Evolutionary conservation across 148 eudicot species (phyloP).

Genomic region (Amaranthus hypochondriacus): DNA sequence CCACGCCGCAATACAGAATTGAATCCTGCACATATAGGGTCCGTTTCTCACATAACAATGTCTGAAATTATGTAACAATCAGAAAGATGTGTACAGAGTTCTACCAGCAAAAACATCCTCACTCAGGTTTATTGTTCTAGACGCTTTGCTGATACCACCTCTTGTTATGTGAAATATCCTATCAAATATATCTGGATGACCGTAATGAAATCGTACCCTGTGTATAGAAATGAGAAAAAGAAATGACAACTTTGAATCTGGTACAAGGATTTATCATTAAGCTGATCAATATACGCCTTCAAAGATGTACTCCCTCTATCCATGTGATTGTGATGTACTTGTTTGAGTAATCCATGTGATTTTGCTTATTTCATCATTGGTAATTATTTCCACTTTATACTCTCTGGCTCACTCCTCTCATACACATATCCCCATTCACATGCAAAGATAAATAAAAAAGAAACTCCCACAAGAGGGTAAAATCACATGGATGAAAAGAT

Average conservation of each 20-base stretch:
- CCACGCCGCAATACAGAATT: slow-evolving; percentile 82
- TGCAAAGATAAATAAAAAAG: no score
- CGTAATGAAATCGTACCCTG: slow-evolving; percentile 98
- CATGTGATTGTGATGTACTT: not conserved
- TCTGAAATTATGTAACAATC: slow-evolving; percentile 3
- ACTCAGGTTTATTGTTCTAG: slow-evolving; percentile 86
- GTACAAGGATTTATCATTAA: not conserved
- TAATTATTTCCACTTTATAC: no score
- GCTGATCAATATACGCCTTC: not conserved
- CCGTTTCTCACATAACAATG: slow-evolving; percentile 2
- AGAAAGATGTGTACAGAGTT: slow-evolving; percentile 6
- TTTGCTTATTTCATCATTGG: no score
- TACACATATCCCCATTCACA: no score
- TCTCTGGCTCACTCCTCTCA: no score
- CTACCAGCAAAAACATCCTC: slow-evolving; percentile 97
- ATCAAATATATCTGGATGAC: slow-evolving; percentile 97
- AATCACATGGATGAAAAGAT: not conserved
- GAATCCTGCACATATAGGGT: slow-evolving; percentile 46
- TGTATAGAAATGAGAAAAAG: slow-evolving; percentile 3
- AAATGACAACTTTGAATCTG: not conserved
- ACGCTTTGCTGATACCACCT: slow-evolving; percentile 98
- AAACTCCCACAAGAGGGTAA: no score
- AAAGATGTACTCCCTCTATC: not conserved
- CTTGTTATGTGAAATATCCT: slow-evolving; percentile 93
- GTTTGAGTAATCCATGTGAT: not conserved